Evolutionary conservation across 176 grass and related monocot species (phyloP).

Genomic region (Ensete glaucum): DNA sequence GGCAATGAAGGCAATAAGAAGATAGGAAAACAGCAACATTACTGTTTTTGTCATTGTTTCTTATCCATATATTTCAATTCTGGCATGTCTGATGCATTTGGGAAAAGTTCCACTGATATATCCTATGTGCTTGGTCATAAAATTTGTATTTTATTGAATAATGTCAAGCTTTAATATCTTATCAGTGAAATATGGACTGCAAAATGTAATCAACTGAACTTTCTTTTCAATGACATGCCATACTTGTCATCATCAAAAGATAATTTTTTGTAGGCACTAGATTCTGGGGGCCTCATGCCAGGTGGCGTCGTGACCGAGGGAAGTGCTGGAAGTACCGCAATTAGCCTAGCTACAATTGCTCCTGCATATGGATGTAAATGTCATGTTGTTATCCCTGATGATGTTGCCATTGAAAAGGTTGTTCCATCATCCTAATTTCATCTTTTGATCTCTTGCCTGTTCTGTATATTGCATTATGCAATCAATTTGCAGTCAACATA

Average conservation of each 20-base stretch:
- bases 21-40: too few relatives aligned
- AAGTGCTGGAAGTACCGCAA: constrained; percentile 93
- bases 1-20: too few relatives aligned
- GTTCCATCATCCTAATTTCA: constrained; percentile 3
- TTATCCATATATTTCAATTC: too few relatives aligned
- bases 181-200: too few relatives aligned
- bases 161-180: too few relatives aligned
- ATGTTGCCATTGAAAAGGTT: constrained; percentile 96
- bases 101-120: too few relatives aligned
- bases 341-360: constrained; percentile 89
- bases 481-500: background rate
- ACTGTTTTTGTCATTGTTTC: too few relatives aligned
- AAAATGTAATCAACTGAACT: too few relatives aligned
- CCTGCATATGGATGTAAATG: constrained; percentile 77
- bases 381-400: constrained; percentile 90
- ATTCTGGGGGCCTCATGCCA: constrained; percentile 51
- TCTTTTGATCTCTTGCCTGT: constrained; percentile 10
- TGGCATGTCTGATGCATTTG: too few relatives aligned
- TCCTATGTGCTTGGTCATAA: too few relatives aligned
- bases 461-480: background rate
- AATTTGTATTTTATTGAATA: too few relatives aligned
- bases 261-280: constrained; percentile 43
- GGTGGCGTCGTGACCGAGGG: constrained; percentile 82
- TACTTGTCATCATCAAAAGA: background rate
- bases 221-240: background rate